phyloP scores from a whole-genome alignment of 306 rosid genomes.

The Quercus agrifolia region DNA sequence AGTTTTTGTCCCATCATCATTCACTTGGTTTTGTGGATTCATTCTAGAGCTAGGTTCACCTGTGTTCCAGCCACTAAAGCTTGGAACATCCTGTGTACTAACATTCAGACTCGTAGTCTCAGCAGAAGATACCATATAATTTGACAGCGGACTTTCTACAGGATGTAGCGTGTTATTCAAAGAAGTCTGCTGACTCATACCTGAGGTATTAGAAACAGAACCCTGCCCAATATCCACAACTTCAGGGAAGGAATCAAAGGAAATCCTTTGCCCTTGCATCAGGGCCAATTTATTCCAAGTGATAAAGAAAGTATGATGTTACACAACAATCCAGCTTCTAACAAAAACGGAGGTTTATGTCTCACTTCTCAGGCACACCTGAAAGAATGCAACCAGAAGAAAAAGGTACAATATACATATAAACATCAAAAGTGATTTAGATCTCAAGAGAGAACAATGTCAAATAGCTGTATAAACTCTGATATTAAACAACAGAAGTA shows the following conservation, averaged over 20 bases:
- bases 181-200: slow-evolving; percentile 52
- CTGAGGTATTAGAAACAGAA: slow-evolving; percentile 50
- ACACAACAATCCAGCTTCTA: slow-evolving; percentile 7
- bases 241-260: slow-evolving; percentile 47
- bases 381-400: neutral
- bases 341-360: slow-evolving; percentile 17
- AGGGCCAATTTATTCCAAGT: slow-evolving; percentile 39
- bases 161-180: slow-evolving; percentile 46
- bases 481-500: neutral
- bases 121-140: slow-evolving; percentile 51
- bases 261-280: slow-evolving; percentile 77
- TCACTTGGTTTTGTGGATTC: slow-evolving; percentile 42
- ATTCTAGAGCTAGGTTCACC: slow-evolving; percentile 61
- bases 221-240: slow-evolving; percentile 52
- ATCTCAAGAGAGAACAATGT: slow-evolving; percentile 4
- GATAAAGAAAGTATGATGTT: neutral
- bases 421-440: slow-evolving; percentile 15
- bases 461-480: neutral
- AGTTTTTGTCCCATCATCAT: slow-evolving; percentile 47
- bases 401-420: neutral
- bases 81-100: slow-evolving; percentile 38
- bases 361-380: slow-evolving; percentile 18
- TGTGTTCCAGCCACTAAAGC: slow-evolving; percentile 47
- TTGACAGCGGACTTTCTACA: slow-evolving; percentile 50
- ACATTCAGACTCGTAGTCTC: slow-evolving; percentile 47